phyloP scores from a whole-genome alignment of 345 rosid species.

The Salix exigua region DNA sequence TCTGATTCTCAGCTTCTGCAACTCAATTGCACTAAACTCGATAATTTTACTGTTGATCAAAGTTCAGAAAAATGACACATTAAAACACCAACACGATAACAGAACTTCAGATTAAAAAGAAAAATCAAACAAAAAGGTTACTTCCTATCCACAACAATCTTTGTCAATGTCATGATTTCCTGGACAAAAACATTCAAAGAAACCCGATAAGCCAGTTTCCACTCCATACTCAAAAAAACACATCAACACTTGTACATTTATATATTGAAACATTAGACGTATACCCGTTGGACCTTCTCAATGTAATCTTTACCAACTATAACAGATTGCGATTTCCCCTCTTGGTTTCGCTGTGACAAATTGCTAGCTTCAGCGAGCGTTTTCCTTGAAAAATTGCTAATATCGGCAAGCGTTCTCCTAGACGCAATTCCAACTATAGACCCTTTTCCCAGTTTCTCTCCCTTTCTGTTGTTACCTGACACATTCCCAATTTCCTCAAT shows the following conservation, averaged over 20 bases:
- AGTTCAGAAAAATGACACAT: slow-evolving; percentile 9
- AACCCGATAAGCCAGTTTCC: slow-evolving; percentile 8
- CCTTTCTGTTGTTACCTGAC: slow-evolving; percentile 20
- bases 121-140: slow-evolving; percentile 23
- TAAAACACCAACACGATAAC: slow-evolving; percentile 7
- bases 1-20: slow-evolving; percentile 50
- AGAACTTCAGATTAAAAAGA: not conserved
- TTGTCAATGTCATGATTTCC: slow-evolving; percentile 54
- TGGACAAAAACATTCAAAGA: slow-evolving; percentile 30
- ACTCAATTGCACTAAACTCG: slow-evolving; percentile 45
- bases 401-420: slow-evolving; percentile 51
- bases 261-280: not conserved
- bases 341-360: slow-evolving; percentile 39
- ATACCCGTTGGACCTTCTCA: slow-evolving; percentile 50
- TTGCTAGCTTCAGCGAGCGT: slow-evolving; percentile 49
- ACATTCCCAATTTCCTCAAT: not conserved
- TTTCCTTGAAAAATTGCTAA: slow-evolving; percentile 38
- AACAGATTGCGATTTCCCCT: slow-evolving; percentile 24
- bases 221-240: not conserved
- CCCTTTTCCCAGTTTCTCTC: slow-evolving; percentile 26
- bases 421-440: slow-evolving; percentile 26
- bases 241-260: not conserved
- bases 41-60: slow-evolving; percentile 45
- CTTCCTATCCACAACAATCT: slow-evolving; percentile 50
- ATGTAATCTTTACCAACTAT: slow-evolving; percentile 30